Conservation (phyloP, 2,329 filamentous ascomycete genomes). For the Fusarium robinianum region DNA sequence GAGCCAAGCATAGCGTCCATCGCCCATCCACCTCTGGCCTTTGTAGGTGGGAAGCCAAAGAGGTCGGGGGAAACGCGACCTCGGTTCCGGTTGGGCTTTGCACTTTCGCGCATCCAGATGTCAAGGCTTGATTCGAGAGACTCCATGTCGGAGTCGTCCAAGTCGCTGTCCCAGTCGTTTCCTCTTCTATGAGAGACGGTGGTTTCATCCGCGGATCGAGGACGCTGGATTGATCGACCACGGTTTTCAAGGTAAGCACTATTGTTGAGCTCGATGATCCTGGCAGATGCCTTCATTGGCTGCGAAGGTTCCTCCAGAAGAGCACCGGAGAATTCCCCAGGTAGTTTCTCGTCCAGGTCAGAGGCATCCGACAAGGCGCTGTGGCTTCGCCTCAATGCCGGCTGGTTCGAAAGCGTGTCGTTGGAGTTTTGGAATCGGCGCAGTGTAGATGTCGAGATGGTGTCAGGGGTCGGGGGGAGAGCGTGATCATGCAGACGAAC, state of each 20-base stretch:
- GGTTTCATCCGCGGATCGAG: conserved; percentile 54
- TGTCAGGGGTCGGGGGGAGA: conserved; percentile 63
- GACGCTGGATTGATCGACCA: conserved; percentile 42
- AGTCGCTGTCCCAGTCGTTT: conserved; percentile 52
- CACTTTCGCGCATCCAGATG: conserved; percentile 61
- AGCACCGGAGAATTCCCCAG: conserved; percentile 26
- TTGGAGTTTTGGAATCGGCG: conserved; percentile 55
- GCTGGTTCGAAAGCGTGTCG: conserved; percentile 50
- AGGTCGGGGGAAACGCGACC: conserved; percentile 54
- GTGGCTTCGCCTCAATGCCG: conserved; percentile 37
- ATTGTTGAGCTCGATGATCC: conserved; percentile 30
- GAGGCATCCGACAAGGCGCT: conserved; percentile 39
- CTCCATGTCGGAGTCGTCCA: conserved; percentile 46
- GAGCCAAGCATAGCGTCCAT: conserved; percentile 53
- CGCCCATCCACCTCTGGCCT: conserved; percentile 50
- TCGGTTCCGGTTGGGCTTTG: conserved; percentile 44
- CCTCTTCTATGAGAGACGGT: conserved; percentile 47
- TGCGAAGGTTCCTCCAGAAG: conserved; percentile 20
- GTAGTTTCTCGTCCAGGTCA: conserved; percentile 18
- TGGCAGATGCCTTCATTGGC: conserved; percentile 24
- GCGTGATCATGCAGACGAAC: conserved; percentile 49
- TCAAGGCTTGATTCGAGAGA: conserved; percentile 58
- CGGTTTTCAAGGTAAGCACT: conserved; percentile 26
- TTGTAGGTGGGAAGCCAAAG: conserved; percentile 55
- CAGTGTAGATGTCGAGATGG: conserved; percentile 61